phyloP scores from a whole-genome alignment of 2,329 filamentous ascomycete genomes.

The Macrophomina phaseolina region DNA sequence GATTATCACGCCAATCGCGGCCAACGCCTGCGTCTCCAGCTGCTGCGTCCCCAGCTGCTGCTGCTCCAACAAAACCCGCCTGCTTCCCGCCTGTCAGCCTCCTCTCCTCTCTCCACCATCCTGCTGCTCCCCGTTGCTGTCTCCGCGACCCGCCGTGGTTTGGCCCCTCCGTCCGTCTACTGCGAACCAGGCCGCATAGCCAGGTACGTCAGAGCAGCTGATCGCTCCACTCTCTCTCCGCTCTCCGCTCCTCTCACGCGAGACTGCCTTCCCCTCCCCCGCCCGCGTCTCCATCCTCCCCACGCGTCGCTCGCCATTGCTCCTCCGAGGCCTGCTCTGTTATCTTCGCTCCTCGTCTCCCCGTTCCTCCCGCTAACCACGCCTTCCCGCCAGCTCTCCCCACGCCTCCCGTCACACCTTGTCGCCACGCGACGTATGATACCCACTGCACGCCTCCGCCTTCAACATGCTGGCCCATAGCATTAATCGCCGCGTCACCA shows the following conservation, averaged over 20 bases:
- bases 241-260: neutral
- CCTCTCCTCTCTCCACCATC: neutral
- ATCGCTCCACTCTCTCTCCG: neutral
- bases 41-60: neutral
- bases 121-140: neutral
- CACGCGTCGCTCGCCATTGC: neutral
- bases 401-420: neutral
- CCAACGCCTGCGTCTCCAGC: neutral
- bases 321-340: neutral
- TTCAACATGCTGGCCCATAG: conserved; percentile 22
- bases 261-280: neutral
- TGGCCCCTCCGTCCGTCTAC: neutral
- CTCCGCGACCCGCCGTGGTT: neutral
- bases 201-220: conserved; percentile 19
- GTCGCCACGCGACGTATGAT: conserved; percentile 14
- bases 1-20: conserved; percentile 12
- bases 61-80: neutral
- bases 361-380: neutral
- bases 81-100: conserved; percentile 8
- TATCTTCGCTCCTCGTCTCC: neutral
- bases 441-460: neutral
- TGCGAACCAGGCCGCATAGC: neutral
- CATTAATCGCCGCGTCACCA: conserved; percentile 17
- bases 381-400: neutral
- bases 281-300: neutral